Conservation (phyloP, 805 yeast species). For the Saccharomycopsis javanensis region DNA sequence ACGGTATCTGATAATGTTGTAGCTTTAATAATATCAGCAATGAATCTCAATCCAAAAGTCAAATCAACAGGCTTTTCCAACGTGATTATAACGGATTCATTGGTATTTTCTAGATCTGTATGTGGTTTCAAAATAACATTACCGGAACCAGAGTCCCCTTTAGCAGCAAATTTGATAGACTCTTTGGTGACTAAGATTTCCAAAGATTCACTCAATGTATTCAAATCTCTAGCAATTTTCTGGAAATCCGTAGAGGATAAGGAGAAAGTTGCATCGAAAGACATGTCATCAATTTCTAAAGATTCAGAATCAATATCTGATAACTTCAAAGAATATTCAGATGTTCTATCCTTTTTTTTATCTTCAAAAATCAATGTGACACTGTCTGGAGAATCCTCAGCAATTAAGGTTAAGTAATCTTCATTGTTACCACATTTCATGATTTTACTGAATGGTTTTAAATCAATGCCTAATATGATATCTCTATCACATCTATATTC, state of each 20-base stretch:
- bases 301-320: slow-evolving; percentile 97
- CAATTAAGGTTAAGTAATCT: slow-evolving; percentile 79
- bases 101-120: slow-evolving; percentile 73
- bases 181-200: slow-evolving; percentile 84
- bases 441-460: slow-evolving; percentile 78
- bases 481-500: slow-evolving; percentile 95
- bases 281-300: slow-evolving; percentile 88
- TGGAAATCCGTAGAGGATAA: slow-evolving; percentile 87
- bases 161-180: slow-evolving; percentile 78
- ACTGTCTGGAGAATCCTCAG: slow-evolving; percentile 79
- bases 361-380: slow-evolving; percentile 84
- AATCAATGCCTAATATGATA: slow-evolving; percentile 82
- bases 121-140: slow-evolving; percentile 76
- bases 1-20: slow-evolving; percentile 67
- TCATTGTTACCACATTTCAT: slow-evolving; percentile 86
- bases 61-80: slow-evolving; percentile 80
- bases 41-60: slow-evolving; percentile 85
- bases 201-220: slow-evolving; percentile 78
- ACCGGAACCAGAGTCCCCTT: slow-evolving; percentile 89
- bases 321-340: slow-evolving; percentile 83
- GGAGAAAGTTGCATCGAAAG: slow-evolving; percentile 73
- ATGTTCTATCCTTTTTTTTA: slow-evolving; percentile 77
- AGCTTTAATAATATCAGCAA: slow-evolving; percentile 87
- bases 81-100: slow-evolving; percentile 62
- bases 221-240: slow-evolving; percentile 81